Conservation (phyloP, 164 flowering plant genomes). For the Echeveria elegans region DNA sequence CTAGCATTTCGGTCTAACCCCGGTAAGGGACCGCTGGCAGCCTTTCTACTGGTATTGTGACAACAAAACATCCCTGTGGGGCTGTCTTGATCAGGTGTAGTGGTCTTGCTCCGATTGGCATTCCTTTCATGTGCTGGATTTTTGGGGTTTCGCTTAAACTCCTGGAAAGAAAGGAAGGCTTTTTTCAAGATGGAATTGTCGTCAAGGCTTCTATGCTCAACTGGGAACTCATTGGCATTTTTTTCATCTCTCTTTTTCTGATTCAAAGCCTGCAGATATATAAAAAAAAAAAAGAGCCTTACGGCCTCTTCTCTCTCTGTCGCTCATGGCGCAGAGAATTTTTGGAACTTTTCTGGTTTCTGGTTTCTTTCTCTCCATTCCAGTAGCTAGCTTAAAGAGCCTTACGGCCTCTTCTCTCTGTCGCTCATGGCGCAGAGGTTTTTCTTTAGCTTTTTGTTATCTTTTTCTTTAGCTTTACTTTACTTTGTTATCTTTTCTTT, state of each 20-base stretch:
- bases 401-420: too few relatives aligned
- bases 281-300: too few relatives aligned
- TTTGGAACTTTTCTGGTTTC: too few relatives aligned
- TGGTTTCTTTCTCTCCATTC: too few relatives aligned
- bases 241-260: constrained; percentile 17
- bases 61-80: too few relatives aligned
- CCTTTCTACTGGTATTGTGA: not conserved
- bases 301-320: too few relatives aligned
- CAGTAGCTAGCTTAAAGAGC: too few relatives aligned
- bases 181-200: constrained; percentile 17
- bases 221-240: constrained; percentile 9
- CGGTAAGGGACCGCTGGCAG: not conserved
- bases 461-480: too few relatives aligned
- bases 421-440: too few relatives aligned
- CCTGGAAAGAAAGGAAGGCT: constrained; percentile 19
- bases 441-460: too few relatives aligned
- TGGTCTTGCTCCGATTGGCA: constrained; percentile 13
- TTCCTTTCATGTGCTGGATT: constrained; percentile 1
- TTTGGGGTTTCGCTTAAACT: constrained; percentile 17
- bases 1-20: not conserved
- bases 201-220: constrained; percentile 9
- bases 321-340: too few relatives aligned
- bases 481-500: too few relatives aligned
- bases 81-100: not conserved
- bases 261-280: constrained; percentile 14